Evolutionary conservation across 257 asterid genomes (phyloP).

Genomic region (Solanum rostratum): DNA sequence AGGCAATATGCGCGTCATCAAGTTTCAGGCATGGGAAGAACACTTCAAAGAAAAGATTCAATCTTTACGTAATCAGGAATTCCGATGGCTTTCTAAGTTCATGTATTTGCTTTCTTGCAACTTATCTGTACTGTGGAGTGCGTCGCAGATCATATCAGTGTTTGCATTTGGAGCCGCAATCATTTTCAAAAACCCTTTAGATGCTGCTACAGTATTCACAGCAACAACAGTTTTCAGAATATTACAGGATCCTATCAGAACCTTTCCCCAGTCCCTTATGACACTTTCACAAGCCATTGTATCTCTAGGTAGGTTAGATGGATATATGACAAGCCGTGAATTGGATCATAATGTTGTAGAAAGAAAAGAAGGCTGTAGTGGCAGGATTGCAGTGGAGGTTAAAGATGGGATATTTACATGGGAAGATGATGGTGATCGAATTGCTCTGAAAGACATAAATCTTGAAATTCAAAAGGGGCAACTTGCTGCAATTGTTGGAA

Average conservation of each 20-base stretch:
- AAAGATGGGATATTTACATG: slow-evolving; percentile 41
- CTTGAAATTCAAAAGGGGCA: slow-evolving; percentile 56
- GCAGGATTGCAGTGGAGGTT: slow-evolving; percentile 32
- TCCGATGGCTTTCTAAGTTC: slow-evolving; percentile 45
- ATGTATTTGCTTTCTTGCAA: slow-evolving; percentile 23
- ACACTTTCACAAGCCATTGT: slow-evolving; percentile 44
- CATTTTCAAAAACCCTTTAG: slow-evolving; percentile 17
- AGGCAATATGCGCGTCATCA: slow-evolving; percentile 53
- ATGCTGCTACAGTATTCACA: slow-evolving; percentile 52
- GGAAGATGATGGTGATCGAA: slow-evolving; percentile 44
- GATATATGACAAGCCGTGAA: slow-evolving; percentile 37
- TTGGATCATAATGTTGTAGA: slow-evolving; percentile 30
- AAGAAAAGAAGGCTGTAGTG: slow-evolving; percentile 30
- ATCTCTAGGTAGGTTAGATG: slow-evolving; percentile 51
- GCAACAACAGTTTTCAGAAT: slow-evolving; percentile 46
- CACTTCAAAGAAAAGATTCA: slow-evolving; percentile 38
- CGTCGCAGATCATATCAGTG: slow-evolving; percentile 26
- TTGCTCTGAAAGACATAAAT: slow-evolving; percentile 24
- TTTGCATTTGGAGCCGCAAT: slow-evolving; percentile 38
- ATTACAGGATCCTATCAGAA: slow-evolving; percentile 54
- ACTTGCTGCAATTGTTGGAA: slow-evolving; percentile 74
- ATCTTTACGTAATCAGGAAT: slow-evolving; percentile 30
- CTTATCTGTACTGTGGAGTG: slow-evolving; percentile 39
- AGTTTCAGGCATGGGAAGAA: slow-evolving; percentile 81
- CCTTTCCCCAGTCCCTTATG: slow-evolving; percentile 54